These are phyloP conservation scores for Phytophthora meadii DNA, from an alignment of 352 stramenopile species.

Conservation along the genomic window DNA sequence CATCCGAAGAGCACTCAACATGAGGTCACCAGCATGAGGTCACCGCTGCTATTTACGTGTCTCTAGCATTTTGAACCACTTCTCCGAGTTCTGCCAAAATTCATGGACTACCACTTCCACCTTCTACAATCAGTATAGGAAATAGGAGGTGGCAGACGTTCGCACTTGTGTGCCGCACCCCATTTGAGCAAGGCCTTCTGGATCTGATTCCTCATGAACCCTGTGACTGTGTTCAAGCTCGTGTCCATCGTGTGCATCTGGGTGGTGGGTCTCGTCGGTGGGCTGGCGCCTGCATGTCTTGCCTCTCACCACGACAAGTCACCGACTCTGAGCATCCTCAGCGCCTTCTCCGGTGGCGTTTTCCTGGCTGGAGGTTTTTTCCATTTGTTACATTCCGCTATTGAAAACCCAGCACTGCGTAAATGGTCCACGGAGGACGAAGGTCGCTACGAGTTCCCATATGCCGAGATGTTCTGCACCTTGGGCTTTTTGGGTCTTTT, in stretches of 20 bases:
- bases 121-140: no score
- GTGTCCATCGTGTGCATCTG: slow-evolving; percentile 79
- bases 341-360: slow-evolving; percentile 76
- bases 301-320: slow-evolving; percentile 50
- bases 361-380: slow-evolving; percentile 84
- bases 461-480: slow-evolving; percentile 83
- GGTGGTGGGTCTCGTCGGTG: slow-evolving; percentile 68
- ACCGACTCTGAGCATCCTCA: slow-evolving; percentile 54
- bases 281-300: slow-evolving; percentile 58
- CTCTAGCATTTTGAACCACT: no score
- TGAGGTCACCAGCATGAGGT: no score
- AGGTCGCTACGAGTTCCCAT: slow-evolving; percentile 72
- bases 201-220: slow-evolving; percentile 43
- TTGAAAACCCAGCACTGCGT: slow-evolving; percentile 72
- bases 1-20: no score
- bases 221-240: slow-evolving; percentile 79
- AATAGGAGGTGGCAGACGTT: no score
- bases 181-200: background rate
- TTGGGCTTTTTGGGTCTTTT: slow-evolving; percentile 73
- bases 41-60: background rate
- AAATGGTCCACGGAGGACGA: slow-evolving; percentile 74
- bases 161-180: no score
- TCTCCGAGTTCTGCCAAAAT: no score
- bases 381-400: slow-evolving; percentile 72
- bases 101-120: no score